Evolutionary conservation across 2,329 filamentous ascomycete species (phyloP).

Genomic region (Blastomyces parvus): DNA sequence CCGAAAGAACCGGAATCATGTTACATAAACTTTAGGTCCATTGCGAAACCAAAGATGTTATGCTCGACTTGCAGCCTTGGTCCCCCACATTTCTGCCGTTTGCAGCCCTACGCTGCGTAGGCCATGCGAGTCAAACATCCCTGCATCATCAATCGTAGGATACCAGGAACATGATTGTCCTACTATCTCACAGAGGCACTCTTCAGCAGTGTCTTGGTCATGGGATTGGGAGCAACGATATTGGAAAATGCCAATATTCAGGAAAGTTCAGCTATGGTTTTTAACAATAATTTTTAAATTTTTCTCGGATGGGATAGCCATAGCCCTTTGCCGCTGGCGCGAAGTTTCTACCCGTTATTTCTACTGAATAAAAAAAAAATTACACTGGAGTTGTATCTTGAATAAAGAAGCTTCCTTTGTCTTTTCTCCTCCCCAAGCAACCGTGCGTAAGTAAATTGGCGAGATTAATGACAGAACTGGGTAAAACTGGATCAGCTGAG

Average conservation of each 20-base stretch:
- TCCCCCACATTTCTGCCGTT: background rate
- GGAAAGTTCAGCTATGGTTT: background rate
- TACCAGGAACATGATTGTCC: background rate
- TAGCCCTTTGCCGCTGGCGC: background rate
- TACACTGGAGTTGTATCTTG: too few species aligned
- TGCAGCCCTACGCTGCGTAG: background rate
- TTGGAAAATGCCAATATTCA: background rate
- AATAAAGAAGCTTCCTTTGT: too few species aligned
- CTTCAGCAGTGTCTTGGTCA: background rate
- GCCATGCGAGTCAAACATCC: background rate
- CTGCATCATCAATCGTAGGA: background rate
- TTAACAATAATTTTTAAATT: background rate
- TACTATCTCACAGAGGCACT: background rate
- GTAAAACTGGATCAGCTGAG: background rate
- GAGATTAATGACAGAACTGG: too few species aligned
- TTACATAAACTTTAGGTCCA: background rate
- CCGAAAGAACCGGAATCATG: background rate
- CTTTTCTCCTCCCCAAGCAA: too few species aligned
- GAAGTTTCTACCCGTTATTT: background rate
- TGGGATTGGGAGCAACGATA: background rate
- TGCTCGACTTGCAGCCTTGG: background rate
- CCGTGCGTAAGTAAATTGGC: too few species aligned
- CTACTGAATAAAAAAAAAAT: background rate
- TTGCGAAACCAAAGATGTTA: background rate
- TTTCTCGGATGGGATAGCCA: background rate